Evolutionary conservation across 1,284 basidiomycete genomes (phyloP).

Genomic region (Fomes fomentarius): DNA sequence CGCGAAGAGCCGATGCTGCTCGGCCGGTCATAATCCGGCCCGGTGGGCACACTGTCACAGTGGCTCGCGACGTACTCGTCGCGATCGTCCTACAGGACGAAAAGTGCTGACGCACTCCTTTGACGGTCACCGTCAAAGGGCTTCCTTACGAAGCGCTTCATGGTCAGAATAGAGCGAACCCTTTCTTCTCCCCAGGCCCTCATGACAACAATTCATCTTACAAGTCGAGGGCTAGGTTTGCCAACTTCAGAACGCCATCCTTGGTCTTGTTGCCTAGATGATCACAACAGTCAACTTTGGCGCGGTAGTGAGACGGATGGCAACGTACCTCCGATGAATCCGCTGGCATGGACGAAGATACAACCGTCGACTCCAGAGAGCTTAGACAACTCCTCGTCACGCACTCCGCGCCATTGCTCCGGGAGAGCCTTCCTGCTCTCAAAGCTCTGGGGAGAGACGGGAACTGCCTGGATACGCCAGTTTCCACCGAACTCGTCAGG

Average conservation of each 20-base stretch:
- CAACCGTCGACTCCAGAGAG: constrained; percentile 81
- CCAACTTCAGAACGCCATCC: constrained; percentile 86
- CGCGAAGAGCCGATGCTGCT: not conserved
- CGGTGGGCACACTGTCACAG: too few relatives aligned
- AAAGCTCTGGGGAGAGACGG: constrained; percentile 83
- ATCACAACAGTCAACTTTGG: not conserved
- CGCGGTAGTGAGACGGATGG: not conserved
- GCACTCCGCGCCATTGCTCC: constrained; percentile 90
- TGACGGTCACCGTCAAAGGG: too few relatives aligned
- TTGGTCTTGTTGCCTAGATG: constrained; percentile 88
- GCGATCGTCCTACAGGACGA: too few relatives aligned
- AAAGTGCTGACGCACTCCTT: too few relatives aligned
- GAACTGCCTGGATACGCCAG: constrained; percentile 96
- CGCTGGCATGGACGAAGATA: constrained; percentile 93
- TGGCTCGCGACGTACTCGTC: too few relatives aligned
- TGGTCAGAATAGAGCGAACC: not conserved
- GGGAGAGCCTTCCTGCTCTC: constrained; percentile 91
- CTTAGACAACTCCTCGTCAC: constrained; percentile 82
- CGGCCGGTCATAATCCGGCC: not conserved
- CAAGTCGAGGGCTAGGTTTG: constrained; percentile 65
- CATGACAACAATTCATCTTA: constrained; percentile 27
- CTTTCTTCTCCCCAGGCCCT: not conserved
- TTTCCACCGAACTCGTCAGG: constrained; percentile 80
- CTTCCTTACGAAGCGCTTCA: too few relatives aligned
- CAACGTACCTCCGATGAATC: constrained; percentile 89